Evolutionary conservation across 208 protist genomes (phyloP).

Genomic region (Wallacemonas sp.): DNA sequence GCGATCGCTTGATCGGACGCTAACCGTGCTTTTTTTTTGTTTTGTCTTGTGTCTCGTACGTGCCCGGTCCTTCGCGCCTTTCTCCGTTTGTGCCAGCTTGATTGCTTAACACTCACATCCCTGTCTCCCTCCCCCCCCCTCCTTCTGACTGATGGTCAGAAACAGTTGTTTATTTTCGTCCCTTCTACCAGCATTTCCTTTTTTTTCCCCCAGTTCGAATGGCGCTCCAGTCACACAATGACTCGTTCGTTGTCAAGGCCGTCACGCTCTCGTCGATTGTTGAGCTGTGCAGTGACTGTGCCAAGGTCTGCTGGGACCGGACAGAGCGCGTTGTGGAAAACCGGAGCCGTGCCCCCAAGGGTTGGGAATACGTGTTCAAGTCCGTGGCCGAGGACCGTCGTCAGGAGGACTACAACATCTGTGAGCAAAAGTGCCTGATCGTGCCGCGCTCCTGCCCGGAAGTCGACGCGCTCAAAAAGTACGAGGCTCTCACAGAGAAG

Average conservation of each 20-base stretch:
- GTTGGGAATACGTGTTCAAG: conserved; percentile 57
- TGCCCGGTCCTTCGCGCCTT: no score
- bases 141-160: no score
- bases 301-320: conserved; percentile 53
- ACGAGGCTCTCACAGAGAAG: conserved; percentile 36
- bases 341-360: conserved; percentile 57
- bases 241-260: conserved; percentile 39
- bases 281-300: conserved; percentile 55
- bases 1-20: no score
- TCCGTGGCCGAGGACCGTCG: conserved; percentile 55
- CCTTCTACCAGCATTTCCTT: no score
- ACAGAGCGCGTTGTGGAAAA: conserved; percentile 65
- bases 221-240: conserved; percentile 39
- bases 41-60: no score
- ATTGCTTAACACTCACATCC: no score
- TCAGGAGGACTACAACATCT: conserved; percentile 53
- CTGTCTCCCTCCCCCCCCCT: no score
- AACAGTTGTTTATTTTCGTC: no score
- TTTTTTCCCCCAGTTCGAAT: conserved; percentile 10
- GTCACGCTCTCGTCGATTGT: conserved; percentile 60
- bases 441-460: conserved; percentile 48
- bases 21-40: no score
- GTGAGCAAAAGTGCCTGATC: conserved; percentile 39
- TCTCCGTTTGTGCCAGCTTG: no score
- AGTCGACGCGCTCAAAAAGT: conserved; percentile 26